Evolutionary conservation across 176 grass and related monocot genomes (phyloP), one percentile per base, ranked within the genome.

Genomic region (Pontederia paniculata): DNA sequence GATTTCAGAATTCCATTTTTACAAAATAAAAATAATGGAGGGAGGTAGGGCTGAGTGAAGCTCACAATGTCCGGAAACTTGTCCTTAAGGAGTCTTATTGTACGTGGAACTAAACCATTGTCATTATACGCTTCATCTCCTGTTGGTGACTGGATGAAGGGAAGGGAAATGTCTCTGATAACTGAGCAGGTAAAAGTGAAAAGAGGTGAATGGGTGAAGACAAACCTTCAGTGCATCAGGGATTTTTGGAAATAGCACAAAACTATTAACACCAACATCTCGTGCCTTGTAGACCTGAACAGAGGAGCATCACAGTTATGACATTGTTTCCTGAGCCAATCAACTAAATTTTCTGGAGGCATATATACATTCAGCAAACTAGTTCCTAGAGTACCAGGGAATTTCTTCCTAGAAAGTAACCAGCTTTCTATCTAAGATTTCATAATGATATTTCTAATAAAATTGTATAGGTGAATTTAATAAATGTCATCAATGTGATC

Each of bases 161-260:
- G 58, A 41, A 52, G 41, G 70, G 45, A 12, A 52, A 53, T 21
- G 41, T 16, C 69, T 68, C 68, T 48, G 14, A 54, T 55, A 58
- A 55, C 42, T 44, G 73, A 44, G 55, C n/a, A 70, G 12, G 31
- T 11, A 12, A 17, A 28, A n/a, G 21, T 18, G 28, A 48, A 28
- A 23, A 31, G 60, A 67, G 1, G 28, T 43, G 28, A 63, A 25
- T 64, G 55, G 52, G 42, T 11, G 2, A 42, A 50, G 62, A 72
- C 52, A 72, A 50, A 98, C 86, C 93, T 98, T 98, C 72, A 98
- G 66, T 45, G 86, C 86, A 82, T 98, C 93, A 28, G 93, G 86
- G 71, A 98, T 75, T 82, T 98, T 98, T 52, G 93, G 93, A 74
- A 98, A 98, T 37, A 98, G 78, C 56, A 98, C 86, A 41, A 98